Evolutionary conservation across 176 grass and related monocot genomes (phyloP).

Genomic region (Cenchrus purpureus): DNA sequence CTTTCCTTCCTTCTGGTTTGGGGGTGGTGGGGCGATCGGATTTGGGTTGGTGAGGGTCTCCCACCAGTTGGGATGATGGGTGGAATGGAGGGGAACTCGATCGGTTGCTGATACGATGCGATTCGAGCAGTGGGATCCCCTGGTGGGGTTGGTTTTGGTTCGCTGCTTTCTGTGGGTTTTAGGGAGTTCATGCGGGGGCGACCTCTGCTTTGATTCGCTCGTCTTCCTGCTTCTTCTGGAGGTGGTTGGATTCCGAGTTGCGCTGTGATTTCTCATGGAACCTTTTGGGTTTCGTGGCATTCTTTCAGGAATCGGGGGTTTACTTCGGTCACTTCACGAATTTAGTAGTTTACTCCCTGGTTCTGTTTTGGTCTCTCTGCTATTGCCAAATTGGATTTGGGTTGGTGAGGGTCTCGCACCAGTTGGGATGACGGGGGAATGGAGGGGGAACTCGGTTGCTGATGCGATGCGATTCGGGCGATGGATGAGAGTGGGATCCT

Average conservation of each 20-base stretch:
- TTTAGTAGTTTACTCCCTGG: background rate
- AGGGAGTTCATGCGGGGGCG: background rate
- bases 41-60: background rate
- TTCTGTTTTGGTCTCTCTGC: background rate
- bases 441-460: background rate
- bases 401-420: background rate
- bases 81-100: background rate
- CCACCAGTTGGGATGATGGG: background rate
- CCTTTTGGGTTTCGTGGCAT: background rate
- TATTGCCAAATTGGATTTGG: background rate
- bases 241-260: background rate
- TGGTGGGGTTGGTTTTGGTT: background rate
- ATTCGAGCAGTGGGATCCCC: background rate
- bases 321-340: background rate
- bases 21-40: background rate
- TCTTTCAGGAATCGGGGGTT: background rate
- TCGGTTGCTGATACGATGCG: background rate
- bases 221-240: background rate
- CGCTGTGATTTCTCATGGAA: background rate
- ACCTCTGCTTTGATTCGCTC: background rate
- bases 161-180: background rate
- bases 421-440: background rate
- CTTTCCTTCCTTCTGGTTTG: background rate
- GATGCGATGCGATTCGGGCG: slow-evolving; percentile 2
- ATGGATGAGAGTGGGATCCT: background rate